Evolutionary conservation across 805 yeast species (phyloP).

Genomic region (Limtongia smithiae): DNA sequence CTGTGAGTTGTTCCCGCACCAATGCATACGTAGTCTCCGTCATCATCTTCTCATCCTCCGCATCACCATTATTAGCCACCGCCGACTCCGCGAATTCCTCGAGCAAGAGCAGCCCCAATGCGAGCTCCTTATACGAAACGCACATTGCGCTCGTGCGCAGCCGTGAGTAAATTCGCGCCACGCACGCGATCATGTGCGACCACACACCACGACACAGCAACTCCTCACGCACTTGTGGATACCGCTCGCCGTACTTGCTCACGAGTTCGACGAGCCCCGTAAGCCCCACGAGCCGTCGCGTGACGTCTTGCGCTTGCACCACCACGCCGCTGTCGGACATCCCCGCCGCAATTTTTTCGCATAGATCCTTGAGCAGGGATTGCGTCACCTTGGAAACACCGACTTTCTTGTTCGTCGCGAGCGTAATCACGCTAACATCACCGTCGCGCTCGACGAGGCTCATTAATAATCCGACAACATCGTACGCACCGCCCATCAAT

Average conservation of each 20-base stretch:
- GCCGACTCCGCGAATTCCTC: slow-evolving; percentile 9
- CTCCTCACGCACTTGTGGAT: background rate
- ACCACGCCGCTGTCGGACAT: background rate
- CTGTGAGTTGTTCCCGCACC: slow-evolving; percentile 2
- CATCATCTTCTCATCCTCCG: background rate
- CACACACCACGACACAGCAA: background rate
- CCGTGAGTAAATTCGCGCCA: background rate
- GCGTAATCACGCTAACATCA: no score
- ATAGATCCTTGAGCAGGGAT: slow-evolving; percentile 14
- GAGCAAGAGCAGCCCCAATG: slow-evolving; percentile 8
- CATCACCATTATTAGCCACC: background rate
- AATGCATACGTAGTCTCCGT: background rate
- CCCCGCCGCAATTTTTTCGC: background rate
- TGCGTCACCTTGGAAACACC: slow-evolving; percentile 10
- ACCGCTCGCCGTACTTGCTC: background rate
- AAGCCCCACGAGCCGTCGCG: slow-evolving; percentile 12
- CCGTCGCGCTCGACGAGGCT: slow-evolving; percentile 3
- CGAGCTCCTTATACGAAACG: slow-evolving; percentile 8
- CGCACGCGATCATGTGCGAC: background rate
- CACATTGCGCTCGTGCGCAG: background rate
- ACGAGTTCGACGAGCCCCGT: slow-evolving; percentile 12
- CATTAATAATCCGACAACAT: slow-evolving; percentile 3
- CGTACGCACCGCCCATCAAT: slow-evolving; percentile 7
- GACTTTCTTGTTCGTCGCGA: background rate
- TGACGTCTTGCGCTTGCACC: slow-evolving; percentile 1